Percentiles rank a stretch among this genome's conserved stretches.
Conservation (phyloP, 2,329 filamentous ascomycete genomes). For the Iodosphaeria phyllophila region DNA sequence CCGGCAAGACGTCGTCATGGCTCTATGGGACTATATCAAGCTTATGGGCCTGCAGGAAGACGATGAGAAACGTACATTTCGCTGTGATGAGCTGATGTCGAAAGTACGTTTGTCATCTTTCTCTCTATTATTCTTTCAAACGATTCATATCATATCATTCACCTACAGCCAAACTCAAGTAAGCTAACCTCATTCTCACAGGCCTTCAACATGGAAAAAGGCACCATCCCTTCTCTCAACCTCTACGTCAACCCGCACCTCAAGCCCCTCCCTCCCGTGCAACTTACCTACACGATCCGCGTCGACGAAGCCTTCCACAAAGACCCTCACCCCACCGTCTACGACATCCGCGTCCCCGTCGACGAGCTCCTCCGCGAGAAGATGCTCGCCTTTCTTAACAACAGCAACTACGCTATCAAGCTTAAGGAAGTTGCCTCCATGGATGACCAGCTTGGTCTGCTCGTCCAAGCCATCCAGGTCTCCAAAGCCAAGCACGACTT, state of each 20-base stretch:
- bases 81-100: slow-evolving; percentile 69
- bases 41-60: slow-evolving; percentile 77
- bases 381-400: slow-evolving; percentile 46
- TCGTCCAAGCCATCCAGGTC: slow-evolving; percentile 66
- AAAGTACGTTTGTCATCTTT: slow-evolving; percentile 32
- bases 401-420: slow-evolving; percentile 49
- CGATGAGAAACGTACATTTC: slow-evolving; percentile 83
- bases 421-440: slow-evolving; percentile 59
- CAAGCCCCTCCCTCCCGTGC: slow-evolving; percentile 59
- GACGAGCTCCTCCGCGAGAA: slow-evolving; percentile 63
- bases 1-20: slow-evolving; percentile 72
- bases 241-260: slow-evolving; percentile 68
- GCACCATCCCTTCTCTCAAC: slow-evolving; percentile 72
- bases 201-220: slow-evolving; percentile 59
- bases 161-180: slow-evolving; percentile 1
- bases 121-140: too few species aligned
- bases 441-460: slow-evolving; percentile 70
- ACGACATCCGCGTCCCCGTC: slow-evolving; percentile 71
- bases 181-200: slow-evolving; percentile 9
- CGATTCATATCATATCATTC: too few species aligned
- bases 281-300: slow-evolving; percentile 80
- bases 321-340: slow-evolving; percentile 60
- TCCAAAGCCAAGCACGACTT: slow-evolving; percentile 86
- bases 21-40: slow-evolving; percentile 88
- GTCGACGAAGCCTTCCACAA: slow-evolving; percentile 72